These are phyloP conservation scores for Phyllostachys edulis DNA, from an alignment of 176 grass and related monocot genomes.

Conservation along the genomic window DNA sequence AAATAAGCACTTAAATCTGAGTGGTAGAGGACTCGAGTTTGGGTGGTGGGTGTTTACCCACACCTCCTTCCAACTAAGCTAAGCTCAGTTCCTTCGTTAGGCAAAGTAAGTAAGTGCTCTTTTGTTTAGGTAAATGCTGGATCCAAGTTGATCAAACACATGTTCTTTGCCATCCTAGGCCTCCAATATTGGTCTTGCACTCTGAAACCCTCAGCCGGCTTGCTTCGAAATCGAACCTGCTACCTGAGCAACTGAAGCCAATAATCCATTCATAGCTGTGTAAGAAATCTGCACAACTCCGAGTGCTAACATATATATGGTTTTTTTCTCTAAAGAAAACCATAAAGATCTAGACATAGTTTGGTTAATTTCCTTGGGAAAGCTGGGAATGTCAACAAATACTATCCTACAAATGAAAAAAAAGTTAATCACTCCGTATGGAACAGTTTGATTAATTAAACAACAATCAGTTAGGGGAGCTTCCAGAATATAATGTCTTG, in stretches of 20 bases:
- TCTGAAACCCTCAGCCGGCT: background rate
- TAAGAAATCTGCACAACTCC: background rate
- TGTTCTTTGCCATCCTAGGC: conserved; percentile 23
- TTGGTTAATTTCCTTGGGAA: background rate
- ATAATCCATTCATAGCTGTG: background rate
- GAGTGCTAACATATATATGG: background rate
- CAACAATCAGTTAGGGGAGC: conserved; percentile 23
- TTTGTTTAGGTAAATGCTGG: conserved; percentile 41
- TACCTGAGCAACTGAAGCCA: background rate
- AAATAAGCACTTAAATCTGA: no score
- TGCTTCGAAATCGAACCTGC: conserved; percentile 20
- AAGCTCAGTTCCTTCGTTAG: background rate
- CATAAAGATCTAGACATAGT: background rate
- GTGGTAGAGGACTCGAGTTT: no score
- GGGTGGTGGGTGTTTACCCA: no score
- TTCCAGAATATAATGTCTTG: conserved; percentile 35
- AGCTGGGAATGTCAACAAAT: background rate
- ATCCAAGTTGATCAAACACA: conserved; percentile 30
- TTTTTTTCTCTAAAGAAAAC: background rate
- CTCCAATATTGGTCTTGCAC: background rate
- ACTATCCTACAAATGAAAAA: background rate
- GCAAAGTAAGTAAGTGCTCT: conserved; percentile 2
- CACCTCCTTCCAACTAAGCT: no score
- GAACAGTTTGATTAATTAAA: conserved; percentile 27
- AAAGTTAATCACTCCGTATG: background rate